phyloP scores from a whole-genome alignment of 1,139 yeast species.

The Yarrowia galli region DNA sequence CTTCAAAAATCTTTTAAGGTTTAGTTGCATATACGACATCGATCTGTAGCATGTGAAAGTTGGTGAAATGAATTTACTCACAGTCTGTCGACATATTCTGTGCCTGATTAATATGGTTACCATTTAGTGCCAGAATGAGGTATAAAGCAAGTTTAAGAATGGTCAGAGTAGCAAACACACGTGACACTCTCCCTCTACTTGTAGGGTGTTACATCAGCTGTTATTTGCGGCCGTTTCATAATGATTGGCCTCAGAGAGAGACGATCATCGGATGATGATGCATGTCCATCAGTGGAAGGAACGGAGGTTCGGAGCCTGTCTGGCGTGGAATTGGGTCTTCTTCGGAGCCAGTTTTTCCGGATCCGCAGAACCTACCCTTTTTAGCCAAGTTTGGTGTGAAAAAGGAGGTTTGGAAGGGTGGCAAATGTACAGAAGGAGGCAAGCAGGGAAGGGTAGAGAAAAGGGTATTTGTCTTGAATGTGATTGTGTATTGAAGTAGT shows the following conservation, averaged over 20 bases:
- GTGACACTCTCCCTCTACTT: too few species aligned
- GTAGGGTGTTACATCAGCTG: too few species aligned
- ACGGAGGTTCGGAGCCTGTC: not conserved
- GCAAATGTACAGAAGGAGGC: conserved; percentile 9
- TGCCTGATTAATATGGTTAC: not conserved
- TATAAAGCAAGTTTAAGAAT: too few species aligned
- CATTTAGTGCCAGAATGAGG: too few species aligned
- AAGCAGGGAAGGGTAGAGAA: too few species aligned
- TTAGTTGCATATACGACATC: conserved; percentile 10
- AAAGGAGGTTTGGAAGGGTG: conserved; percentile 10
- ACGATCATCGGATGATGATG: conserved; percentile 1
- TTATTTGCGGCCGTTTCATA: not conserved
- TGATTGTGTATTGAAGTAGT: not conserved
- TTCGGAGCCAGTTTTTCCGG: conserved; percentile 29
- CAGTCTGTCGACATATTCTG: not conserved
- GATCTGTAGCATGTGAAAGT: conserved; percentile 31
- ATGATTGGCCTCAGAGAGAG: too few species aligned
- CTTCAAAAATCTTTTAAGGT: not conserved
- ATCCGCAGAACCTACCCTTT: not conserved
- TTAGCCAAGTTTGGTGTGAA: not conserved
- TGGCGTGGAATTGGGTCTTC: not conserved
- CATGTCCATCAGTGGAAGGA: not conserved
- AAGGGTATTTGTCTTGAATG: not conserved
- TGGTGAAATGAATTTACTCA: not conserved
- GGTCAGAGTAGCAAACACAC: too few species aligned